Evolutionary conservation across 352 stramenopile species (phyloP).

Genomic region (Thalassiosira pacifica): DNA sequence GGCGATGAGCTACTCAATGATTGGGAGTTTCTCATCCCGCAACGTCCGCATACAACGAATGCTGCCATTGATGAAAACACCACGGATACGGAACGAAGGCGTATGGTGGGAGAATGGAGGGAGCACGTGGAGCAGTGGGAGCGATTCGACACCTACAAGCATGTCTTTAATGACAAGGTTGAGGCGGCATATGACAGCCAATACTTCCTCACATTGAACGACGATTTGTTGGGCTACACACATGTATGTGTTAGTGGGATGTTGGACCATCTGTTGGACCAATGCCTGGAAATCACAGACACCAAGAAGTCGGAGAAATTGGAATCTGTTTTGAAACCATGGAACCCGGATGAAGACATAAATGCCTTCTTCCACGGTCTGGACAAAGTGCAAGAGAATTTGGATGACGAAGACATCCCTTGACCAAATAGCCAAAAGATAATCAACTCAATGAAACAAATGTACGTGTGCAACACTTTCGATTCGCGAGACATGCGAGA

Average conservation of each 20-base stretch:
- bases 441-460: not conserved
- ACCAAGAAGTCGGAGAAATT: too few species aligned
- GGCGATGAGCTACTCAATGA: not conserved
- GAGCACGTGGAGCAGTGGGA: conserved; percentile 1
- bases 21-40: not conserved
- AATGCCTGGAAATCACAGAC: too few species aligned
- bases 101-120: not conserved
- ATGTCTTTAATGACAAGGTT: too few species aligned
- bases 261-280: not conserved
- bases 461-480: conserved; percentile 2
- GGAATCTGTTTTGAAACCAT: not conserved
- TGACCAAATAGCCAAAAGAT: not conserved
- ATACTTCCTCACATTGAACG: not conserved
- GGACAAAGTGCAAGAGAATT: not conserved
- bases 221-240: not conserved
- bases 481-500: not conserved
- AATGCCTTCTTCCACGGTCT: conserved; percentile 1
- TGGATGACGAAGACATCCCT: not conserved
- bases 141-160: conserved; percentile 4
- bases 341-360: not conserved
- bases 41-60: not conserved
- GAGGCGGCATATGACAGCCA: not conserved
- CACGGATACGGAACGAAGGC: not conserved
- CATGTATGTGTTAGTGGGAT: not conserved
- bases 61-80: not conserved